Conservation (phyloP, 1,284 basidiomycete species). For the Ustilago lituana region DNA sequence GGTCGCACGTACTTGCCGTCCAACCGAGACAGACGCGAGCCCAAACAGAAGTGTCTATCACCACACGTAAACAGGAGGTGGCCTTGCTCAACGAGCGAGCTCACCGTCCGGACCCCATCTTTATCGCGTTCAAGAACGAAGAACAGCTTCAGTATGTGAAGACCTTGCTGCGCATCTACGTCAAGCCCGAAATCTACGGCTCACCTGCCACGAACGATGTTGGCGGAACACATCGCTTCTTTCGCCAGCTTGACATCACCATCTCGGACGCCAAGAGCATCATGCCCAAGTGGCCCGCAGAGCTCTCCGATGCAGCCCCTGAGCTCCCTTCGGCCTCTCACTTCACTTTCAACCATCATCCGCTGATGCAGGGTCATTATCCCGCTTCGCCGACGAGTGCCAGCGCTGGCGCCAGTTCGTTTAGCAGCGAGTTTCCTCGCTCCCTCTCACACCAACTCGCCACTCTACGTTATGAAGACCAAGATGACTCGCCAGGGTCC, state of each 20-base stretch:
- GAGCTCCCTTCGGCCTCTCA: background rate
- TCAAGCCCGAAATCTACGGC: constrained; percentile 52
- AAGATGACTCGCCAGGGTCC: constrained; percentile 30
- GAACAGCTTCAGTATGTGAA: constrained; percentile 39
- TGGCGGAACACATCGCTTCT: constrained; percentile 52
- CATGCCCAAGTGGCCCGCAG: constrained; percentile 41
- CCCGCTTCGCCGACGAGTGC: constrained; percentile 17
- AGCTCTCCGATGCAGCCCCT: constrained; percentile 9
- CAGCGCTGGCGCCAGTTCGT: background rate
- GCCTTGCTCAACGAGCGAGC: constrained; percentile 14
- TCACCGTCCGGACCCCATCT: constrained; percentile 47
- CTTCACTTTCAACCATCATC: constrained; percentile 1
- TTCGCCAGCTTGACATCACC: constrained; percentile 54
- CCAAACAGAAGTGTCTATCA: constrained; percentile 22
- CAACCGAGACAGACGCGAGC: constrained; percentile 25
- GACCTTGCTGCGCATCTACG: constrained; percentile 43
- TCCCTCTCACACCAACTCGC: constrained; percentile 22
- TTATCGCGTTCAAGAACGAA: constrained; percentile 43
- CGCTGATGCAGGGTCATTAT: background rate
- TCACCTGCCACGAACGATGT: constrained; percentile 15
- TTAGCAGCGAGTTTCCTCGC: constrained; percentile 13
- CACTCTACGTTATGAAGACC: constrained; percentile 9
- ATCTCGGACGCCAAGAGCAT: constrained; percentile 52
- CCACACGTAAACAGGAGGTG: constrained; percentile 24
- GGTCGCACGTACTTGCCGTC: constrained; percentile 49